Conservation (phyloP, 192 early-diverging fungal genomes). For the Coemansia sp. region DNA sequence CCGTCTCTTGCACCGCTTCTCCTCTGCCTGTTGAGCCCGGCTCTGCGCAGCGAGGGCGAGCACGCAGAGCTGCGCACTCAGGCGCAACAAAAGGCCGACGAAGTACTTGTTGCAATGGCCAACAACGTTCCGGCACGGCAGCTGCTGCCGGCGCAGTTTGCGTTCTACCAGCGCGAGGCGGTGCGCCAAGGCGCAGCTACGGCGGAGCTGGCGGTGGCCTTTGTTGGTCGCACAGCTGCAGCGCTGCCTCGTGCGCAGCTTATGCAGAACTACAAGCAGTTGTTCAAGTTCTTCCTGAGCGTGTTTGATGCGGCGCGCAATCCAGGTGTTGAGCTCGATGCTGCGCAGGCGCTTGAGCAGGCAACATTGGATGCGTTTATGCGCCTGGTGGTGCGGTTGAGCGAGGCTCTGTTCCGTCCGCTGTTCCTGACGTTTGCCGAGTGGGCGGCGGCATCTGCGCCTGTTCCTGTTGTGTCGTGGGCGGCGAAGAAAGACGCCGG, state of each 20-base stretch:
- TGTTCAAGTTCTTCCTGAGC: slow-evolving; percentile 85
- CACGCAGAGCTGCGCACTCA: slow-evolving; percentile 23
- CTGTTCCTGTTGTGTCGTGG: slow-evolving; percentile 25
- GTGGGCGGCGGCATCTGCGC: slow-evolving; percentile 26
- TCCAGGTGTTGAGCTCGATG: slow-evolving; percentile 31
- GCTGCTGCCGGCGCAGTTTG: slow-evolving; percentile 47
- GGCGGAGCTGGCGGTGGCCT: slow-evolving; percentile 40
- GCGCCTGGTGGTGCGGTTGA: slow-evolving; percentile 84
- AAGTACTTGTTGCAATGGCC: slow-evolving; percentile 30
- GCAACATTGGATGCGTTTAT: slow-evolving; percentile 73
- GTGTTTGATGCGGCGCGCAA: slow-evolving; percentile 60
- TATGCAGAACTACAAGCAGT: slow-evolving; percentile 68
- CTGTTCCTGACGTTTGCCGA: slow-evolving; percentile 81
- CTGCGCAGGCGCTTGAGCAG: slow-evolving; percentile 62
- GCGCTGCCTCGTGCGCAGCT: slow-evolving; percentile 67
- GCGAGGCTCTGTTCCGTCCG: slow-evolving; percentile 93
- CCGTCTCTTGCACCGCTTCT: slow-evolving; percentile 49
- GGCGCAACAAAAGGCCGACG: slow-evolving; percentile 16
- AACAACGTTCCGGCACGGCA: slow-evolving; percentile 42
- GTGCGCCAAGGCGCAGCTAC: slow-evolving; percentile 54
- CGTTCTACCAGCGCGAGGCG: slow-evolving; percentile 55
- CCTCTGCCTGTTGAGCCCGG: slow-evolving; percentile 25
- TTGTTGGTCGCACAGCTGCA: slow-evolving; percentile 66
- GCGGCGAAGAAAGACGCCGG: slow-evolving; percentile 52
- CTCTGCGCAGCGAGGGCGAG: slow-evolving; percentile 5